Percentiles rank a stretch among this genome's conserved stretches.
Conservation (phyloP, 2,329 filamentous ascomycete species). For the Nothophaeocryptopus gaeumannii region DNA sequence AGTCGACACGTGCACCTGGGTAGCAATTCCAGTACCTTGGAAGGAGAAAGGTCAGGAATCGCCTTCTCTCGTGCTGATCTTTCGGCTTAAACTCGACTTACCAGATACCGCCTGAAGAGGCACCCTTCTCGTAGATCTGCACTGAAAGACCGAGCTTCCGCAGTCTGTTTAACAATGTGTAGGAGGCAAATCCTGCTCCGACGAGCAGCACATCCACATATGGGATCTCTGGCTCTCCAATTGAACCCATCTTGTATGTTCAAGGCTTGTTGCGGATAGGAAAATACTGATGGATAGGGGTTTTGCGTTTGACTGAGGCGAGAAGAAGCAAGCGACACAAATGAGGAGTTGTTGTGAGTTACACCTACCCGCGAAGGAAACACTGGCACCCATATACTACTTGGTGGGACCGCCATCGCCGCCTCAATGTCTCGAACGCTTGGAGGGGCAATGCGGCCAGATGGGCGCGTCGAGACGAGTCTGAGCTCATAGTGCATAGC, state of each 20-base stretch:
- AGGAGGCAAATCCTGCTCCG: constrained; percentile 23
- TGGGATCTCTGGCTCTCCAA: constrained; percentile 25
- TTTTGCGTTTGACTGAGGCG: constrained; percentile 21
- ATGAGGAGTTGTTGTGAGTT: no score
- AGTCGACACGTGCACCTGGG: constrained; percentile 46
- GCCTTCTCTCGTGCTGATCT: no score
- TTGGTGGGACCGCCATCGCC: constrained; percentile 1
- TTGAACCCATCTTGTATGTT: constrained; percentile 28
- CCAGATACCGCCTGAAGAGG: constrained; percentile 38
- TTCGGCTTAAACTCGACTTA: constrained; percentile 1
- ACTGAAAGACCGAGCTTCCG: constrained; percentile 34
- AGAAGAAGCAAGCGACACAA: not conserved
- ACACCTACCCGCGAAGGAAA: not conserved
- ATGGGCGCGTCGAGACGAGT: constrained; percentile 9
- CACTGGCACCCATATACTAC: constrained; percentile 12
- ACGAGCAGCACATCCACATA: constrained; percentile 22
- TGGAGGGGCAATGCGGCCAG: constrained; percentile 4
- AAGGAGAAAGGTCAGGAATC: not conserved
- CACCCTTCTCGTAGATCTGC: constrained; percentile 37
- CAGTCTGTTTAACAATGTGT: constrained; percentile 30
- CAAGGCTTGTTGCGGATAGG: constrained; percentile 15
- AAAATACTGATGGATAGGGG: constrained; percentile 6
- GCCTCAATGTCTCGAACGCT: not conserved
- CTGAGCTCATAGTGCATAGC: constrained; percentile 6
- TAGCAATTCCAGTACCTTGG: constrained; percentile 28